Evolutionary conservation across 2,329 filamentous ascomycete genomes (phyloP).

Genomic region (Aspergillus sp.): DNA sequence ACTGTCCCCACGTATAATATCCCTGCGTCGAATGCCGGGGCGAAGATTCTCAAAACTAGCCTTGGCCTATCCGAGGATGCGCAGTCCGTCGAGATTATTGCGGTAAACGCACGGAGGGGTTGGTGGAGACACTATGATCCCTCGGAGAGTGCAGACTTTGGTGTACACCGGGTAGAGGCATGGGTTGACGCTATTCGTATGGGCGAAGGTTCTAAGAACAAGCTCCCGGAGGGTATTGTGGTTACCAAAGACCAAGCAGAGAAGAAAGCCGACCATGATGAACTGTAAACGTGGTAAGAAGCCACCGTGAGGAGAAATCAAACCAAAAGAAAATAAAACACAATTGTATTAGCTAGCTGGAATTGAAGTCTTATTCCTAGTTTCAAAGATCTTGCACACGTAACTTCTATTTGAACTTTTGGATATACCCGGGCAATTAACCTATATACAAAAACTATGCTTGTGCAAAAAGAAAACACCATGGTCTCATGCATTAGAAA

Average conservation of each 20-base stretch:
- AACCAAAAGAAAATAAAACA: background rate
- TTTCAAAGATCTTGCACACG: background rate
- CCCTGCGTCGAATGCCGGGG: slow-evolving; percentile 60
- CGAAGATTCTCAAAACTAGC: slow-evolving; percentile 55
- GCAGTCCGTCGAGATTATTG: slow-evolving; percentile 67
- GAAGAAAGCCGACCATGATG: slow-evolving; percentile 46
- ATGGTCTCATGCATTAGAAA: background rate
- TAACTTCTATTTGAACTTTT: slow-evolving; percentile 11
- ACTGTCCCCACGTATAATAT: slow-evolving; percentile 82
- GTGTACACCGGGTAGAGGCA: slow-evolving; percentile 63
- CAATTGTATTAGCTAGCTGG: background rate
- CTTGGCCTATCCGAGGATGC: slow-evolving; percentile 59
- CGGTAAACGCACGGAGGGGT: slow-evolving; percentile 77
- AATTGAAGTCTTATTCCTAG: background rate
- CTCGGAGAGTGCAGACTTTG: slow-evolving; percentile 53
- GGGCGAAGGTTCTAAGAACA: slow-evolving; percentile 79
- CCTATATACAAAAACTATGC: slow-evolving; percentile 1
- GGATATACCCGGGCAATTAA: slow-evolving; percentile 1
- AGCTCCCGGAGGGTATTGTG: slow-evolving; percentile 65
- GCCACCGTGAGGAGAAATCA: background rate
- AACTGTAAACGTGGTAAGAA: slow-evolving; percentile 33
- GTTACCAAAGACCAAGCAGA: slow-evolving; percentile 34
- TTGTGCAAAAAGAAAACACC: background rate
- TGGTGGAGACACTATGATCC: slow-evolving; percentile 78
- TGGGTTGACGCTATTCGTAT: slow-evolving; percentile 93